phyloP scores from a whole-genome alignment of 2,329 filamentous ascomycete species.

The Alternaria gaisen region DNA sequence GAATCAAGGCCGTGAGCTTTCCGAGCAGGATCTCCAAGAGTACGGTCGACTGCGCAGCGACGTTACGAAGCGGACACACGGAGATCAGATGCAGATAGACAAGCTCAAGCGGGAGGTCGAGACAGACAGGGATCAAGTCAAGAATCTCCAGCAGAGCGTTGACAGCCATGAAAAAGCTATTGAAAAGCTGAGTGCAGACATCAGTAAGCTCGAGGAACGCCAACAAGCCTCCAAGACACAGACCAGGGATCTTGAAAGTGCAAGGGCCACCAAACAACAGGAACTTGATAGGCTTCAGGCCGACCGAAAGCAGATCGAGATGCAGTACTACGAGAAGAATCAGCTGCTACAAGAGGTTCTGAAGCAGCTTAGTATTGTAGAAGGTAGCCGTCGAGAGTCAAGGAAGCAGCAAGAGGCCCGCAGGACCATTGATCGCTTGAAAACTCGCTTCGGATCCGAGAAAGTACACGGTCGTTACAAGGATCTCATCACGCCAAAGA shows the following conservation, averaged over 20 bases:
- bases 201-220: conserved; percentile 73
- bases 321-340: conserved; percentile 86
- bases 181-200: conserved; percentile 76
- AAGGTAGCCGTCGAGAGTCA: conserved; percentile 85
- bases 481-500: conserved; percentile 92
- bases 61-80: conserved; percentile 81
- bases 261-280: conserved; percentile 90
- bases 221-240: conserved; percentile 69
- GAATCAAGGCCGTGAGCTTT: conserved; percentile 86
- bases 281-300: conserved; percentile 73
- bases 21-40: conserved; percentile 84
- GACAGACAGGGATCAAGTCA: conserved; percentile 89
- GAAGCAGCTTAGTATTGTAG: conserved; percentile 82
- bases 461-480: conserved; percentile 85
- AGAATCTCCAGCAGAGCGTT: conserved; percentile 87
- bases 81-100: conserved; percentile 83
- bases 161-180: conserved; percentile 78
- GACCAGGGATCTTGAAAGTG: conserved; percentile 73
- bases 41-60: conserved; percentile 86
- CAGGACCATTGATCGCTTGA: conserved; percentile 85
- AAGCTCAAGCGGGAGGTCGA: conserved; percentile 88
- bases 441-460: conserved; percentile 83
- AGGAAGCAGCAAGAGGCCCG: conserved; percentile 80
- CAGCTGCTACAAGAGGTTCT: conserved; percentile 86
- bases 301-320: conserved; percentile 64